Evolutionary conservation across 83 land plant species (phyloP).

Genomic region (Diphasiastrum complanatum): DNA sequence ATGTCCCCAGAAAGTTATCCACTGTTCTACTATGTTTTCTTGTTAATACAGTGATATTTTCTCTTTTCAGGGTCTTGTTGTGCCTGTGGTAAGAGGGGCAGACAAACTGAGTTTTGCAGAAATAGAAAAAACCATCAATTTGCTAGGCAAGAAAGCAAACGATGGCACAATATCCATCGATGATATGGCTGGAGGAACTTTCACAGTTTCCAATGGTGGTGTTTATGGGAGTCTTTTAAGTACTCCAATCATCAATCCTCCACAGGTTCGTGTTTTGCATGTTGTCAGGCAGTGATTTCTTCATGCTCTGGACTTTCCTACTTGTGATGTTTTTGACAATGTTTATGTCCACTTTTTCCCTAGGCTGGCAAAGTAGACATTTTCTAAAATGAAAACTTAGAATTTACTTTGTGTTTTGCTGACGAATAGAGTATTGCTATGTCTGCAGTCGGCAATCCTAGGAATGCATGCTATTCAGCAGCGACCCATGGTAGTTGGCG

Average conservation of each 20-base stretch:
- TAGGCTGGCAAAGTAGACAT: no score
- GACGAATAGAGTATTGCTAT: constrained; percentile 2
- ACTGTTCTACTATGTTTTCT: background rate
- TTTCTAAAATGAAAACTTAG: background rate
- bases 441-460: constrained; percentile 83
- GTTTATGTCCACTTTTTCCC: no score
- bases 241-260: constrained; percentile 97
- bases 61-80: constrained; percentile 74
- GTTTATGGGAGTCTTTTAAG: constrained; percentile 96
- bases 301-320: background rate
- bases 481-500: constrained; percentile 68
- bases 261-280: constrained; percentile 49
- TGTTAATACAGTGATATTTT: background rate
- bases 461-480: constrained; percentile 88
- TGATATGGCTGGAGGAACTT: constrained; percentile 98
- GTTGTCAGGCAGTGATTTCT: background rate
- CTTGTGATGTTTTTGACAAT: background rate
- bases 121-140: constrained; percentile 74
- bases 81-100: constrained; percentile 84
- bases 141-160: constrained; percentile 84
- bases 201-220: constrained; percentile 97
- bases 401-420: background rate
- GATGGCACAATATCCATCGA: constrained; percentile 89
- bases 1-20: background rate
- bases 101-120: constrained; percentile 87